Evolutionary conservation across 345 rosid genomes (phyloP), one percentile per base, ranked within the genome.

Genomic region (Brassica carinata): DNA sequence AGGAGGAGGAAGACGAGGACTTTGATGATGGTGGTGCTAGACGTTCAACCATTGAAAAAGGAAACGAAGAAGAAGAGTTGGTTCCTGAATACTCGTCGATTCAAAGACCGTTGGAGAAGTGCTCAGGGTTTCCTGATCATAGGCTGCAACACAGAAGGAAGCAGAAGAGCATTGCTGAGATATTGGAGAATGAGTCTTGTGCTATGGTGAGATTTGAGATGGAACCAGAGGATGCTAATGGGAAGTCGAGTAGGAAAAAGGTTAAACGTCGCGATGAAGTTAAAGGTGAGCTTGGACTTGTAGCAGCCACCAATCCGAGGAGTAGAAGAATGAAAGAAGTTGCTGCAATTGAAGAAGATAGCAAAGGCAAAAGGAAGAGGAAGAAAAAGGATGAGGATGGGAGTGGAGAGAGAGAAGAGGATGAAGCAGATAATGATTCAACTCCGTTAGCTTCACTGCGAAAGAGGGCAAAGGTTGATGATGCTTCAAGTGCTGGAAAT

Each of bases 141-240:
- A 80, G 86, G 79, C 81, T 73, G 67, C 34, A 68, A 61, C 89
- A 86, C 70, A 85, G 83, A 64, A 84, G 88, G 82, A 92, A 93
- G 79, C 88, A 88, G 86, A 95, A 95, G 84, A 95, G 99, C 82
- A 90, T 95, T 80, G 90, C 97, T 78, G 93, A 91, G 62, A 89
- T 95, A 53, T 70, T 95, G 79, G 89, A 85, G 58, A 87, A 82
- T 34, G 81, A 83, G 45, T 30, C 58, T 0, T 62, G 63, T 88
- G 79, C 83, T 51, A 79, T 7, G 77, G 81, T 76, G 29, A 77
- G 73, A 43, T 76, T 75, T 62, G 79, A 69, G 73, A 76, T 69
- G 2, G 79, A 76, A 14, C 40, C 73, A 19, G 53, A 5, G 5
- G 55, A 76, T 38, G 73, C 78, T 23, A 59, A 65, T 62, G 79